Evolutionary conservation across 192 early-diverging fungal genomes (phyloP), one percentile per base, ranked within the genome.

Genomic region (Coemansia pectinata): DNA sequence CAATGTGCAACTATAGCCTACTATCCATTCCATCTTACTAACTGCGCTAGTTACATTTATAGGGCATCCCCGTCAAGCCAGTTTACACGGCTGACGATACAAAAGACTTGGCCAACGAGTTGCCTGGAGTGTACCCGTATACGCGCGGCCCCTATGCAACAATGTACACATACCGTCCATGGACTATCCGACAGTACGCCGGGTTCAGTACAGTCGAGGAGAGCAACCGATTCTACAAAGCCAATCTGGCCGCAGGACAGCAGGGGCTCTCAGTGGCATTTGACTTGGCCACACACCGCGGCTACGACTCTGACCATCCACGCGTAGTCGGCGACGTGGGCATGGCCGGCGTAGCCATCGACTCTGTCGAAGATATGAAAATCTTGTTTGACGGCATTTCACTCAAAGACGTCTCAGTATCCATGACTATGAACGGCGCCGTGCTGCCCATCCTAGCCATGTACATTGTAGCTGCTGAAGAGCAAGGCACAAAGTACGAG

Each of bases 381-480:
- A 90, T 93, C 69, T 71, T 95, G 63, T 95, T 95, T 82, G 88
- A 93, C 67, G 92, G 91, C 5, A 95, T 95, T 64, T 91, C 94
- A 50, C 86, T 95, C 44, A 93, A 92, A 73, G 92, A 91, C 69
- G 94, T 95, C 80, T 94, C 93, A 4, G 94, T 95, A 8, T 94
- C 92, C 2, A 95, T 95, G 94, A 95, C 94, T 9, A 95, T 95
- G 94, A 95, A 95, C 74, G 94, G 94, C n/a, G 94, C 94, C 11
- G 93, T 95, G 50, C 76, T 95, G 70, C 94, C 94, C 25, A 92
- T 95, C 70, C 81, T 95, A 53, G 91, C 94, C 66, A 93, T 94
- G 90, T 95, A 93, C 78, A 90, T 95, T 73, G 93, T 95, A 21
- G 89, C 94, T 34, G 94, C 86, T 27, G 79, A 92, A 72, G 94